Conservation (phyloP, 2,329 filamentous ascomycete species). For the Calonectria pauciramosa region DNA sequence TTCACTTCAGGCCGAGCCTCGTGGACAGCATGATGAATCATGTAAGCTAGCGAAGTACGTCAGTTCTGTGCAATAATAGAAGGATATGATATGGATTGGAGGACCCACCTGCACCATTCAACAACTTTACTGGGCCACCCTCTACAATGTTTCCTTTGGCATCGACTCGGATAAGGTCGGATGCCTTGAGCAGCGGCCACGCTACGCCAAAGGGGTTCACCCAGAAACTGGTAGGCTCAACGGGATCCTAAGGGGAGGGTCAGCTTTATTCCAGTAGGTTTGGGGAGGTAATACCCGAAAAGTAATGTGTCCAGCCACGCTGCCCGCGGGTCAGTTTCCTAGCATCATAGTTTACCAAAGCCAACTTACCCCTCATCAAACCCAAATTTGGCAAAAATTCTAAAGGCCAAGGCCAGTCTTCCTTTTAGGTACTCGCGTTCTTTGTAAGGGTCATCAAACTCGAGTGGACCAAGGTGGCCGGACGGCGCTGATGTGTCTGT, state of each 20-base stretch:
- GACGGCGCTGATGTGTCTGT: not conserved
- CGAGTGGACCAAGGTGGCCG: not conserved
- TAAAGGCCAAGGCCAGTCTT: conserved; percentile 67
- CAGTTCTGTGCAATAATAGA: not conserved
- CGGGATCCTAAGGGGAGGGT: conserved; percentile 59
- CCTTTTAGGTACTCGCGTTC: conserved; percentile 67
- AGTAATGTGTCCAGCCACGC: conserved; percentile 75
- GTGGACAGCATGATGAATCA: conserved; percentile 27
- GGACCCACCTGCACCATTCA: conserved; percentile 24
- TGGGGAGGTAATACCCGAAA: conserved; percentile 43
- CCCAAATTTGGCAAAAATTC: conserved; percentile 69
- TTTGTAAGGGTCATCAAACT: conserved; percentile 19
- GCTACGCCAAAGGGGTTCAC: conserved; percentile 72
- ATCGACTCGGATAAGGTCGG: conserved; percentile 76
- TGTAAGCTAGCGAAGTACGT: conserved; percentile 10
- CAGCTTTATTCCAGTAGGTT: not conserved
- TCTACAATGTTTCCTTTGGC: conserved; percentile 72
- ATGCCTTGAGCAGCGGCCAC: conserved; percentile 62
- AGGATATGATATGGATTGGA: not conserved
- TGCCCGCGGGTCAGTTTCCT: not conserved
- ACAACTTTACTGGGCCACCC: conserved; percentile 59
- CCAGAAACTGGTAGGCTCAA: conserved; percentile 74
- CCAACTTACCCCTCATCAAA: conserved; percentile 63
- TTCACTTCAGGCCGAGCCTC: conserved; percentile 25
- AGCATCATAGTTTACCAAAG: not conserved